Conservation (phyloP, 2,329 filamentous ascomycete species). For the Fusarium anthophilum region DNA sequence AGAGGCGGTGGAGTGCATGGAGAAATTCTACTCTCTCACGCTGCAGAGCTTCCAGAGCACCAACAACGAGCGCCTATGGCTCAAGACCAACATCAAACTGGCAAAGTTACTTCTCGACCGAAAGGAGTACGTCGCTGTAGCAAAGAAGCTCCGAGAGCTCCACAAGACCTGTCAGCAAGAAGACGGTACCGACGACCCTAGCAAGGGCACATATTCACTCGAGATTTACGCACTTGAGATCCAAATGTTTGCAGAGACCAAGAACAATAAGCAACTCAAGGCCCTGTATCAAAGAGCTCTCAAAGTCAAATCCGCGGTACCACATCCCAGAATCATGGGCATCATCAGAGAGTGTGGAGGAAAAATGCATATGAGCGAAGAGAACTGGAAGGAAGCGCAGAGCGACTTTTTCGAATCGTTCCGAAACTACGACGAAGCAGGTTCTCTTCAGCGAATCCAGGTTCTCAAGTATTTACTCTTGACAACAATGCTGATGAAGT, state of each 20-base stretch:
- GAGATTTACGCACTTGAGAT: slow-evolving; percentile 98
- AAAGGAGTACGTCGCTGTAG: slow-evolving; percentile 83
- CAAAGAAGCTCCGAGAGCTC: slow-evolving; percentile 85
- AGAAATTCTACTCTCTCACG: slow-evolving; percentile 93
- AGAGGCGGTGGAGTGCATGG: slow-evolving; percentile 81
- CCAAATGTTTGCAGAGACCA: slow-evolving; percentile 96
- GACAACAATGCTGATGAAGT: slow-evolving; percentile 98
- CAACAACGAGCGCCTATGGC: slow-evolving; percentile 96
- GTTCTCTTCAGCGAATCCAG: slow-evolving; percentile 94
- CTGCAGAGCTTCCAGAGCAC: slow-evolving; percentile 95
- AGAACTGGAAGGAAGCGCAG: slow-evolving; percentile 98
- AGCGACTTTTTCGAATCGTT: slow-evolving; percentile 99
- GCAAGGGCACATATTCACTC: slow-evolving; percentile 94
- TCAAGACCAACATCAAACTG: slow-evolving; percentile 98
- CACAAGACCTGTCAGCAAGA: slow-evolving; percentile 88
- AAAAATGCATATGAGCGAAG: slow-evolving; percentile 99
- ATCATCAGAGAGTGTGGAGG: slow-evolving; percentile 98
- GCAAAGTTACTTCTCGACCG: slow-evolving; percentile 90
- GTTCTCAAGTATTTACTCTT: slow-evolving; percentile 97
- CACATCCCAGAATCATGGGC: slow-evolving; percentile 98
- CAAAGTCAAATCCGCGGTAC: slow-evolving; percentile 93
- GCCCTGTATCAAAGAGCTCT: slow-evolving; percentile 90
- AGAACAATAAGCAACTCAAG: slow-evolving; percentile 98
- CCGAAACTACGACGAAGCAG: slow-evolving; percentile 98
- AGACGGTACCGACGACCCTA: slow-evolving; percentile 89